phyloP scores from a whole-genome alignment of 2,329 filamentous ascomycete species.

The Colletotrichum trifolii region DNA sequence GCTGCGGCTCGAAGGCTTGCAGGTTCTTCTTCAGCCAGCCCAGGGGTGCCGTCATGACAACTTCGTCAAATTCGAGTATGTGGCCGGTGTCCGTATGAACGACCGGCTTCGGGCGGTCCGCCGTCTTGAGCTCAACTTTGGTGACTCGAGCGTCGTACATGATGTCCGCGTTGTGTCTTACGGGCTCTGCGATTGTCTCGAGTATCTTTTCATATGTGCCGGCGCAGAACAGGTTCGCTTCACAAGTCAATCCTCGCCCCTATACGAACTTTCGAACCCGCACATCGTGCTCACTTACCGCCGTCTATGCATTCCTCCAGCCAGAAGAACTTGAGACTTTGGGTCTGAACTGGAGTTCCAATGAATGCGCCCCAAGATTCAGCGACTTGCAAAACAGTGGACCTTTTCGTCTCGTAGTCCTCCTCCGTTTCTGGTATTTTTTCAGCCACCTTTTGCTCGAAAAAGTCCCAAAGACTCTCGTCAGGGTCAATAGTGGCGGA shows the following conservation, averaged over 20 bases:
- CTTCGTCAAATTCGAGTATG: constrained; percentile 69
- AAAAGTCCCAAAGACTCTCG: constrained; percentile 66
- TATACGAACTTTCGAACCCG: too few species aligned
- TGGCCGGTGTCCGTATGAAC: constrained; percentile 60
- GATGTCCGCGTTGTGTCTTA: constrained; percentile 64
- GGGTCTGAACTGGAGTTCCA: constrained; percentile 70
- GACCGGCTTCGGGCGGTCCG: constrained; percentile 45
- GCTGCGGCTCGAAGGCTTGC: constrained; percentile 67
- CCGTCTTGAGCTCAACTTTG: constrained; percentile 51
- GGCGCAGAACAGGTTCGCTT: constrained; percentile 70
- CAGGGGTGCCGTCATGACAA: constrained; percentile 75
- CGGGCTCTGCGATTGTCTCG: constrained; percentile 68
- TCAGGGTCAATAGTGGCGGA: constrained; percentile 57
- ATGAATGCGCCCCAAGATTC: constrained; percentile 79
- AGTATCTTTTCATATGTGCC: constrained; percentile 70
- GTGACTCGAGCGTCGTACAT: constrained; percentile 60
- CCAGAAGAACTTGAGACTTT: constrained; percentile 83
- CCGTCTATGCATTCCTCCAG: constrained; percentile 82
- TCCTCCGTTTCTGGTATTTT: constrained; percentile 59
- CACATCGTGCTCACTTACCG: constrained; percentile 51
- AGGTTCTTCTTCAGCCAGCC: constrained; percentile 74
- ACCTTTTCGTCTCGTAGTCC: constrained; percentile 53
- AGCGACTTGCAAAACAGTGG: constrained; percentile 62
- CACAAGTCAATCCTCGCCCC: constrained; percentile 11
- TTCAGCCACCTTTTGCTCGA: constrained; percentile 55